phyloP scores from a whole-genome alignment of 129 eudicot species.

The Pulicaria dysenterica region DNA sequence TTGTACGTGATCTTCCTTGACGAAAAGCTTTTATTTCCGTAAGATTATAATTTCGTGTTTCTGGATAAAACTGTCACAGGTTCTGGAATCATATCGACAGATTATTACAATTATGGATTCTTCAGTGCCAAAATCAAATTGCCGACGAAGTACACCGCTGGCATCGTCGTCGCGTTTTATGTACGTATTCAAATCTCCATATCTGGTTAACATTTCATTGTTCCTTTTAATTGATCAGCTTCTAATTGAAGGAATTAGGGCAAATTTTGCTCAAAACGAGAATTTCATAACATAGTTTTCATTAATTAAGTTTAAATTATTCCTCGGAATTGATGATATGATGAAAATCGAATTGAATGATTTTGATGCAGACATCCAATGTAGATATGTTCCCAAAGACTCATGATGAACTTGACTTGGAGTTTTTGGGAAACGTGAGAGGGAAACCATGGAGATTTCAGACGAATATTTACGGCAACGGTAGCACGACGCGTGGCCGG shows the following conservation, averaged over 20 bases:
- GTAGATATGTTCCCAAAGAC: conserved; percentile 64
- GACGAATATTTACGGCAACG: conserved; percentile 80
- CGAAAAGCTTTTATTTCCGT: background rate
- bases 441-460: conserved; percentile 87
- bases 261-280: background rate
- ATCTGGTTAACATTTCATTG: background rate
- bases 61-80: conserved; percentile 42
- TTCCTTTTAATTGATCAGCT: background rate
- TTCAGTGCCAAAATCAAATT: conserved; percentile 82
- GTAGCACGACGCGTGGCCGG: conserved; percentile 74
- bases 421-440: conserved; percentile 65
- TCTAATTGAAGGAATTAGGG: conserved; percentile 9
- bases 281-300: too few relatives aligned
- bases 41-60: conserved; percentile 15
- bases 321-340: background rate
- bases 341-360: conserved; percentile 7
- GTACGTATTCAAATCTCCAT: conserved; percentile 41
- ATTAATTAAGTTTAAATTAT: background rate
- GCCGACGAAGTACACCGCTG: conserved; percentile 75
- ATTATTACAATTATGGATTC: conserved; percentile 89
- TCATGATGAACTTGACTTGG: conserved; percentile 84
- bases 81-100: conserved; percentile 81
- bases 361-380: conserved; percentile 60
- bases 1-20: background rate
- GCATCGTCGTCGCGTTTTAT: conserved; percentile 81